Conservation (phyloP, 768 basidiomycete genomes). For the Suillus weaverae region DNA sequence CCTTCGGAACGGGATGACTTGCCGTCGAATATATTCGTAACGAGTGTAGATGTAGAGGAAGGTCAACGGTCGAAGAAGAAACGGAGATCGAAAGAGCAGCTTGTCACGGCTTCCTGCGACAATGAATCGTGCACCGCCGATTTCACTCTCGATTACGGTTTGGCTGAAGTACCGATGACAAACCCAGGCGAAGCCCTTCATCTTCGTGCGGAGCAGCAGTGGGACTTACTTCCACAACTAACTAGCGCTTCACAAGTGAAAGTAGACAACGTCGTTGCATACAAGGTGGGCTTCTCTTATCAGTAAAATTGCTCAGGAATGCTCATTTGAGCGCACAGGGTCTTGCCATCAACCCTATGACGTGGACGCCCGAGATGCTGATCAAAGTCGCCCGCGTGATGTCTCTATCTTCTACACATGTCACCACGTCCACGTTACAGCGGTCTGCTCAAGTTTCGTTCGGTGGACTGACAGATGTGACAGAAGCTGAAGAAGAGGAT, state of each 20-base stretch:
- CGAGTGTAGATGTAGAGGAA: slow-evolving; percentile 68
- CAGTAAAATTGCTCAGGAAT: background rate
- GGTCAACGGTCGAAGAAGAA: slow-evolving; percentile 35
- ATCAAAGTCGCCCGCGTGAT: slow-evolving; percentile 45
- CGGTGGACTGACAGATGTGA: slow-evolving; percentile 21
- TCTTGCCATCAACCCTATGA: slow-evolving; percentile 57
- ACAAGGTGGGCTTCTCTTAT: slow-evolving; percentile 43
- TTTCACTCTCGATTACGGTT: slow-evolving; percentile 20
- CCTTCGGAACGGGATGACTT: slow-evolving; percentile 62
- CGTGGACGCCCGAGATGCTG: slow-evolving; percentile 59
- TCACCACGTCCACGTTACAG: slow-evolving; percentile 16
- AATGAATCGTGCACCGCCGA: slow-evolving; percentile 5
- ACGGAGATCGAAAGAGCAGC: slow-evolving; percentile 22
- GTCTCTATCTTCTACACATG: slow-evolving; percentile 19
- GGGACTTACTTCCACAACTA: slow-evolving; percentile 25
- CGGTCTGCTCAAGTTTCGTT: slow-evolving; percentile 29
- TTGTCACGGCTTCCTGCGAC: slow-evolving; percentile 15
- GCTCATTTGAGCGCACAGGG: slow-evolving; percentile 35
- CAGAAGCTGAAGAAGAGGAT: slow-evolving; percentile 22
- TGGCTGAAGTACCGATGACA: background rate
- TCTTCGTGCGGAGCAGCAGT: slow-evolving; percentile 14
- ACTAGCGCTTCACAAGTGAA: slow-evolving; percentile 26
- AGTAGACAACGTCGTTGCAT: slow-evolving; percentile 40
- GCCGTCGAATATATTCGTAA: slow-evolving; percentile 67
- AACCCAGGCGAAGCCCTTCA: slow-evolving; percentile 10